Evolutionary conservation across 208 protist species (phyloP).

Genomic region (Leishmania amazonensis): DNA sequence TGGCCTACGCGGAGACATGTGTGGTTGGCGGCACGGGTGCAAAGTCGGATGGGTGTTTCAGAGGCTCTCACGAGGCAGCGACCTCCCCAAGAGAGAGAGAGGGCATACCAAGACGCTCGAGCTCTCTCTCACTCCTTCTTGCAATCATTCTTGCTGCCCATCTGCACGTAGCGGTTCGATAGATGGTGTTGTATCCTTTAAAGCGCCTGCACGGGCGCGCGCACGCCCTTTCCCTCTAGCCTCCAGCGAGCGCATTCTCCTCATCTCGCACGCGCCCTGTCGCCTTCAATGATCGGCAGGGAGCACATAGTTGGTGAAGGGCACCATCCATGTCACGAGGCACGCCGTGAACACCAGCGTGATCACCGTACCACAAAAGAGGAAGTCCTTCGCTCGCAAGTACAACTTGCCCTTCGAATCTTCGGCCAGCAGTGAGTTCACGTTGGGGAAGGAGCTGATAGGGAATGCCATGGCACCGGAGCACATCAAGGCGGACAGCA

Average conservation of each 20-base stretch:
- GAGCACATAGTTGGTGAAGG: conserved; percentile 74
- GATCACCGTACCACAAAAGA: conserved; percentile 80
- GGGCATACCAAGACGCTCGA: not conserved
- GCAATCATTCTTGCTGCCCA: not conserved
- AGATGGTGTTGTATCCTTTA: not conserved
- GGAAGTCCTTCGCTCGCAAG: conserved; percentile 89
- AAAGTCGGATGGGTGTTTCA: not conserved
- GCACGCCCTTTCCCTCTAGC: no score
- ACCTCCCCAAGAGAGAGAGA: not conserved
- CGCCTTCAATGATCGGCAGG: conserved; percentile 2
- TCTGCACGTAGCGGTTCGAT: not conserved
- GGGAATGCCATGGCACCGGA: conserved; percentile 94
- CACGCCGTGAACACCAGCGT: conserved; percentile 68
- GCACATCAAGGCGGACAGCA: conserved; percentile 88
- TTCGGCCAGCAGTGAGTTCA: conserved; percentile 91
- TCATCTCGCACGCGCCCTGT: not conserved
- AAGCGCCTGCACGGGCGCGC: not conserved
- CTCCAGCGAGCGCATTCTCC: not conserved
- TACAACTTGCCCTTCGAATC: conserved; percentile 87
- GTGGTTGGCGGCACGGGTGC: not conserved
- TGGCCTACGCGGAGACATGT: not conserved
- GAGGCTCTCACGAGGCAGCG: not conserved
- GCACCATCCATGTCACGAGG: conserved; percentile 87
- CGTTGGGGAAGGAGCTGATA: conserved; percentile 95
- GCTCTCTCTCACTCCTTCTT: not conserved